Base-by-base conservation (phyloP, 1,139 yeast species). In the Yamadazyma epiphylla region DNA sequence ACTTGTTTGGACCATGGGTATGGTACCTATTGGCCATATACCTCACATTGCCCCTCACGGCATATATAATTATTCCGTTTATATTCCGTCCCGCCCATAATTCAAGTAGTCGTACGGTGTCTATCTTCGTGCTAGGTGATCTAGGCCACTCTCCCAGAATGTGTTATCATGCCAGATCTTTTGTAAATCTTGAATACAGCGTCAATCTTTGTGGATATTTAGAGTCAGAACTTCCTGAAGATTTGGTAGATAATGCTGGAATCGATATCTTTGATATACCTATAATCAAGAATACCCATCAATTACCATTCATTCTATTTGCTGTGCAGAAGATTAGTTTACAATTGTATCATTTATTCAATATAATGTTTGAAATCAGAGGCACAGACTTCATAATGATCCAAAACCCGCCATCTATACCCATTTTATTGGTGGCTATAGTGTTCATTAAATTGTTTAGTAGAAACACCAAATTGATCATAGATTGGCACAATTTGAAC, bases 401-500 rank as follows among this genome's bases (percentile, higher is more conserved):
- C 15, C 95, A 91, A 60, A 91, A 89, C 52, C 99, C 99, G 1
- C 99, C 99, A 0, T 77, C 88, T 4, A 70, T 94, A 27, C 99
- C 99, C 1, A 64, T 87, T 4, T 61, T 94, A 21, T 72, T 81
- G 0, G 62, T 89, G 5, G 70, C 77, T 1, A 71, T 83, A 4
- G 25, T 80, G 2, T 78, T 74, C 49, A 72, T 75, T 35, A 53
- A 65, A 26, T 32, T 76, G 22, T 61, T 77, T 43, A 73, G 80
- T 28, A 76, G 82, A 7, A 62, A 77, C 5, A 75, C 85, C 2
- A 58, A 73, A 45, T 60, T 91, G 22, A 70, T 91, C 13, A 76
- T 94, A 33, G 99, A 94, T 57, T 94, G 98, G 98, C 99, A 94
- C 55, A 94, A 94, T 53, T 65, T 94, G 45, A 95, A 95, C 31